Evolutionary conservation across 2,329 filamentous ascomycete species (phyloP).

Genomic region (Cladosporium velox): DNA sequence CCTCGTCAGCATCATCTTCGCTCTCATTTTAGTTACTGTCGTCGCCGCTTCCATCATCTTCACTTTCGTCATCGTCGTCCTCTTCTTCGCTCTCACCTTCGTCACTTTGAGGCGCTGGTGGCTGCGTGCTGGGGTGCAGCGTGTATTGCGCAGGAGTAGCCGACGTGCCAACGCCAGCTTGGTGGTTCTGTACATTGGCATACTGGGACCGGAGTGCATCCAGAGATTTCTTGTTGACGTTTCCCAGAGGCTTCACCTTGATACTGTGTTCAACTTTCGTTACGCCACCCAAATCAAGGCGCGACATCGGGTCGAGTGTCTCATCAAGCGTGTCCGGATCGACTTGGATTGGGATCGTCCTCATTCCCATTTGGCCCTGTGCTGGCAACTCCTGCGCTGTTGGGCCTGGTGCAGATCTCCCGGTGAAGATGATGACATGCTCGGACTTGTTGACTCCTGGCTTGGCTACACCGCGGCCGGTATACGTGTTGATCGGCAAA

Average conservation of each 20-base stretch:
- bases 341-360: constrained; percentile 26
- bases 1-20: no score
- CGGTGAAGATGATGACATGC: constrained; percentile 30
- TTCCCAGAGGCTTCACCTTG: constrained; percentile 28
- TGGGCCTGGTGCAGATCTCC: constrained; percentile 8
- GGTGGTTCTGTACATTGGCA: neutral
- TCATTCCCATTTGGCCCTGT: constrained; percentile 23
- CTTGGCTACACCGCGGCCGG: neutral
- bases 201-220: constrained; percentile 15
- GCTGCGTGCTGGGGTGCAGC: no score
- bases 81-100: no score
- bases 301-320: constrained; percentile 24
- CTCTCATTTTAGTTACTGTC: no score
- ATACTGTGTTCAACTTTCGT: constrained; percentile 32
- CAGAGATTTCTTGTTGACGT: constrained; percentile 23
- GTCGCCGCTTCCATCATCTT: no score
- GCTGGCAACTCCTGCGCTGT: constrained; percentile 8
- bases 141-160: no score
- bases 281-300: constrained; percentile 26
- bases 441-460: no score
- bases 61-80: no score
- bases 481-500: constrained; percentile 32
- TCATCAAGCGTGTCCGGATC: constrained; percentile 13
- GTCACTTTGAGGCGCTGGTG: no score
- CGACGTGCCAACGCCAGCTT: no score